phyloP scores from a whole-genome alignment of 1,139 yeast genomes.

The Debaryomyces subglobosus region DNA sequence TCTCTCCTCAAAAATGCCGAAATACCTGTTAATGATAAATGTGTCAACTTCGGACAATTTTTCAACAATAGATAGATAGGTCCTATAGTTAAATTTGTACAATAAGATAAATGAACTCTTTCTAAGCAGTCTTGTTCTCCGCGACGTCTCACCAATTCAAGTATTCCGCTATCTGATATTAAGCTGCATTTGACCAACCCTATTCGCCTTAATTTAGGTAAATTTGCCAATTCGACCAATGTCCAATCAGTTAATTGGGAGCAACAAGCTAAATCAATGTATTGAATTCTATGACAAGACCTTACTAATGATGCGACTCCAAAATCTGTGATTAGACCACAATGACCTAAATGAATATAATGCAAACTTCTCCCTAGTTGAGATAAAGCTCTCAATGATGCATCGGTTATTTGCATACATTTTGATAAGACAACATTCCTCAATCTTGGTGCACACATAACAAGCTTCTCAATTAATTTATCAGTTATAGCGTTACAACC shows the following conservation, averaged over 20 bases:
- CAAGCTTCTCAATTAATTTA: conserved; percentile 71
- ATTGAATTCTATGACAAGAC: conserved; percentile 83
- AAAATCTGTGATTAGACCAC: conserved; percentile 84
- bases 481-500: conserved; percentile 85
- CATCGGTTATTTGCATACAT: conserved; percentile 86
- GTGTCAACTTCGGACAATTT: conserved; percentile 85
- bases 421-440: conserved; percentile 89
- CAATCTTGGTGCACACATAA: conserved; percentile 77
- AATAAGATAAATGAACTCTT: conserved; percentile 90
- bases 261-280: conserved; percentile 95
- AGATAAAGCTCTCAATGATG: conserved; percentile 71
- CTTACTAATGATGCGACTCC: conserved; percentile 80
- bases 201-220: conserved; percentile 84
- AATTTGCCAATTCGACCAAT: conserved; percentile 71
- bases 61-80: conserved; percentile 73
- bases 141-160: conserved; percentile 73
- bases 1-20: conserved; percentile 85
- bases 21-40: conserved; percentile 87
- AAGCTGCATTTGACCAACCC: conserved; percentile 91
- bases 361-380: conserved; percentile 81
- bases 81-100: conserved; percentile 75
- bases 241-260: conserved; percentile 86
- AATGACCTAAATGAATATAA: conserved; percentile 92
- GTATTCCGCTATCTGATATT: conserved; percentile 84
- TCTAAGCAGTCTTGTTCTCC: conserved; percentile 79